These are phyloP conservation scores for Albizia julibrissin DNA, from an alignment of 306 rosid species.

Conservation along the genomic window DNA sequence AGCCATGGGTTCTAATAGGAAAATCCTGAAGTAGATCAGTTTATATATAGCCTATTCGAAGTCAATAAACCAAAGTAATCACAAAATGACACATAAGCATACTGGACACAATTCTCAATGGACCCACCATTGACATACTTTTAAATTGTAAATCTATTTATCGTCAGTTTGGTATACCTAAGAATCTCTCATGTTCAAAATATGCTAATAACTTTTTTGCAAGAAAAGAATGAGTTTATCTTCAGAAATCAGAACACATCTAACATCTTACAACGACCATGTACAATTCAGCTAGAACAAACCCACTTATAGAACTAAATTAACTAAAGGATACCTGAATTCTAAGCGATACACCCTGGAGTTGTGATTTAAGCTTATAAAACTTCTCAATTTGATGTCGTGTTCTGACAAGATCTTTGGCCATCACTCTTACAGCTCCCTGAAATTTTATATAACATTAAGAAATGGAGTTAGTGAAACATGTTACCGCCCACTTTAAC, in stretches of 20 bases:
- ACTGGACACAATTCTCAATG: background rate
- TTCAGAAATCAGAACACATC: slow-evolving; percentile 11
- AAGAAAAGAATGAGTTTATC: slow-evolving; percentile 27
- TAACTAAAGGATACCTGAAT: slow-evolving; percentile 66
- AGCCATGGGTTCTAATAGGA: background rate
- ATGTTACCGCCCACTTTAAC: slow-evolving; percentile 4
- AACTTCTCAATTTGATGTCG: slow-evolving; percentile 97
- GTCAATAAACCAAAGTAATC: too few relatives aligned
- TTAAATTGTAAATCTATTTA: background rate
- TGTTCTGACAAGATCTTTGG: slow-evolving; percentile 96
- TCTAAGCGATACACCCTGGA: slow-evolving; percentile 97
- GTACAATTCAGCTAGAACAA: background rate
- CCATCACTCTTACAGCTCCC: slow-evolving; percentile 99
- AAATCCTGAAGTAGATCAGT: background rate
- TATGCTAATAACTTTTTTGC: background rate
- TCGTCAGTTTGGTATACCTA: background rate
- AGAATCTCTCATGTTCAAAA: background rate
- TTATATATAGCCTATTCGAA: background rate
- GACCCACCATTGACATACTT: background rate
- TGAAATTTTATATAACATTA: slow-evolving; percentile 39
- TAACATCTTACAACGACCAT: background rate
- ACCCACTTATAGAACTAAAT: slow-evolving; percentile 14
- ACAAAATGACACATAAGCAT: background rate
- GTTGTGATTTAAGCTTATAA: slow-evolving; percentile 97
- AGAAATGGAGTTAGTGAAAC: slow-evolving; percentile 32